Conservation (phyloP, 805 yeast species). For the Isabelozyma pseudorhagii region DNA sequence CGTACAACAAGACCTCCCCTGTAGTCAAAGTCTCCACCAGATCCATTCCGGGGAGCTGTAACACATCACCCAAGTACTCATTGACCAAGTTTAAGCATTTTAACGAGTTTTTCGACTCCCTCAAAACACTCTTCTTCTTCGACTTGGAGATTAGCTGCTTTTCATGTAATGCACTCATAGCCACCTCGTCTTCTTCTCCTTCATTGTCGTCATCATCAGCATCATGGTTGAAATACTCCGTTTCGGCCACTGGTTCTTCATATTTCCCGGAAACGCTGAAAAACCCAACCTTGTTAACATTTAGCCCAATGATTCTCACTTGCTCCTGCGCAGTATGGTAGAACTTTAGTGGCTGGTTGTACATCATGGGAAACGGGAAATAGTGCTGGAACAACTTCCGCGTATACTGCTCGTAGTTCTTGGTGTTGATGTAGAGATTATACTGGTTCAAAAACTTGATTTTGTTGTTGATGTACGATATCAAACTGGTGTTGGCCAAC, state of each 20-base stretch:
- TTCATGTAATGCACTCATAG: conserved; percentile 39
- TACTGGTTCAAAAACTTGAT: conserved; percentile 51
- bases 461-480: conserved; percentile 39
- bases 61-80: conserved; percentile 15
- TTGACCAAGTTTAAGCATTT: conserved; percentile 26
- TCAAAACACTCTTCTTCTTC: conserved; percentile 24
- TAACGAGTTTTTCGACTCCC: conserved; percentile 31
- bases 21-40: conserved; percentile 11
- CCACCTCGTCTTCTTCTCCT: conserved; percentile 17
- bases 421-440: conserved; percentile 51
- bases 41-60: conserved; percentile 3
- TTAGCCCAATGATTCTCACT: conserved; percentile 29
- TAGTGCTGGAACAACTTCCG: conserved; percentile 50
- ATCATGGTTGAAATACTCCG: conserved; percentile 22
- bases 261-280: conserved; percentile 19
- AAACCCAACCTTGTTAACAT: conserved; percentile 22
- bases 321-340: conserved; percentile 35
- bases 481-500: conserved; percentile 44
- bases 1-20: conserved; percentile 37
- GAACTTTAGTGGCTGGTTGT: conserved; percentile 55
- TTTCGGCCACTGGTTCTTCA: conserved; percentile 17
- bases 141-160: conserved; percentile 30
- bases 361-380: conserved; percentile 74
- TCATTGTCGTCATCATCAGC: conserved; percentile 13
- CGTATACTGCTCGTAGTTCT: conserved; percentile 60